Conservation (phyloP, 2,329 filamentous ascomycete species). For the Aschersonia sp. region DNA sequence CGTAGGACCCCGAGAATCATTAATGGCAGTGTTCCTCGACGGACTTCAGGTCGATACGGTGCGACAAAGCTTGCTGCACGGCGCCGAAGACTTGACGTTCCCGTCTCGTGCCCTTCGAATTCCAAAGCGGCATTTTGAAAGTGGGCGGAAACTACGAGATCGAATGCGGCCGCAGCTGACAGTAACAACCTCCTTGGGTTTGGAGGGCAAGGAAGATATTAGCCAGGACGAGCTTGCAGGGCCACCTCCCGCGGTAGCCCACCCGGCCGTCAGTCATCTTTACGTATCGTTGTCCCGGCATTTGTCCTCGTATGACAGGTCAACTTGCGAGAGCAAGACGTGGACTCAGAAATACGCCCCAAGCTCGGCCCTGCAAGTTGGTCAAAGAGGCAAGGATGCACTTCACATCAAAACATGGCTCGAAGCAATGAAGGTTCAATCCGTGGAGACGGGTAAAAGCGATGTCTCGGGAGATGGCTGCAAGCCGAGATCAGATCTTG, state of each 20-base stretch:
- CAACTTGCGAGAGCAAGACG: conserved; percentile 53
- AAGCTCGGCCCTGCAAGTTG: conserved; percentile 48
- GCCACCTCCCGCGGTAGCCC: conserved; percentile 15
- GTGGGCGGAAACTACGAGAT: conserved; percentile 36
- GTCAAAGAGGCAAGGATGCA: conserved; percentile 62
- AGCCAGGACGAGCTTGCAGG: conserved; percentile 21
- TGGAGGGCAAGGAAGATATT: conserved; percentile 6
- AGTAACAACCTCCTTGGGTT: conserved; percentile 9
- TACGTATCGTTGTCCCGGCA: conserved; percentile 44
- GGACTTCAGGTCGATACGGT: conserved; percentile 13
- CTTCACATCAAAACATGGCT: conserved; percentile 70
- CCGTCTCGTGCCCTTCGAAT: conserved; percentile 35
- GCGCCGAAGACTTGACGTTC: conserved; percentile 25
- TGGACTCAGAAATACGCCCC: conserved; percentile 88
- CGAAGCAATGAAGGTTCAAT: conserved; percentile 56
- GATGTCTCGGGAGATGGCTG: conserved; percentile 15
- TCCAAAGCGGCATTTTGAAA: conserved; percentile 42
- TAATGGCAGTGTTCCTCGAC: conserved; percentile 19
- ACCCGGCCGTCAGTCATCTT: conserved; percentile 45
- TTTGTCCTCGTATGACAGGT: conserved; percentile 69
- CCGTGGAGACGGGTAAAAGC: conserved; percentile 50
- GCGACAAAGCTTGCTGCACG: conserved; percentile 12
- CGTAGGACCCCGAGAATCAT: conserved; percentile 25
- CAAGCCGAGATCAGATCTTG: conserved; percentile 14
- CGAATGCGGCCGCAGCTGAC: conserved; percentile 32